Conservation (phyloP, 1,284 basidiomycete genomes). For the Amylostereum chailletii region DNA sequence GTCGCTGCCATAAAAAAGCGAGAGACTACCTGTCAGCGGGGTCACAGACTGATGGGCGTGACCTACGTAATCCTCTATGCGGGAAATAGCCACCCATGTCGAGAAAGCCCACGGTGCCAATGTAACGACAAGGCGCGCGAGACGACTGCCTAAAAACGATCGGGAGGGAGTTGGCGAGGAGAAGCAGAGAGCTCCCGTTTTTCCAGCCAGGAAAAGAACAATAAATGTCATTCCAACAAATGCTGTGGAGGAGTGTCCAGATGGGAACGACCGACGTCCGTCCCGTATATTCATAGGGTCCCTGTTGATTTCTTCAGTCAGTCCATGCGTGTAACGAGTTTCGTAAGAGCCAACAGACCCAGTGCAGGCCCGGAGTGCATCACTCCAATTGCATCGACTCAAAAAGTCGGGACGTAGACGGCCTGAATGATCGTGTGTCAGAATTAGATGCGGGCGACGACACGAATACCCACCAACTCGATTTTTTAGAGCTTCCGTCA, state of each 20-base stretch:
- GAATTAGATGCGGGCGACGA: background rate
- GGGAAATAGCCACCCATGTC: constrained; percentile 50
- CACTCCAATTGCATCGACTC: constrained; percentile 54
- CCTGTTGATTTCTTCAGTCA: constrained; percentile 19
- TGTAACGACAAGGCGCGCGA: constrained; percentile 40
- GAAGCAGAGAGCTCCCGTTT: constrained; percentile 54
- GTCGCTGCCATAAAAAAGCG: constrained; percentile 31
- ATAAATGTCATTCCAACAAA: constrained; percentile 60
- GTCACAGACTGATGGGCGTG: background rate
- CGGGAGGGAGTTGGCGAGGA: constrained; percentile 25
- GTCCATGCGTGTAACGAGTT: constrained; percentile 1
- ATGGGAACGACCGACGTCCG: constrained; percentile 55
- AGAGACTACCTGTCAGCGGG: background rate
- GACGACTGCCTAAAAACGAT: constrained; percentile 36
- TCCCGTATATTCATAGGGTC: constrained; percentile 32
- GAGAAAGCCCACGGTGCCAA: constrained; percentile 47
- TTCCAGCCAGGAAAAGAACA: constrained; percentile 53
- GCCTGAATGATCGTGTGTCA: constrained; percentile 26
- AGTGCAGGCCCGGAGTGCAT: constrained; percentile 36
- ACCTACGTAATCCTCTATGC: constrained; percentile 59
- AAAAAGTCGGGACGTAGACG: constrained; percentile 65
- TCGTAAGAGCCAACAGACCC: constrained; percentile 29
- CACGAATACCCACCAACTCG: constrained; percentile 35
- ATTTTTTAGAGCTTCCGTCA: constrained; percentile 52
- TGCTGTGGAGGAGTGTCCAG: constrained; percentile 60